Base-by-base conservation (phyloP, 2,329 filamentous ascomycete genomes). In the Dothideomycetidae sp. region DNA sequence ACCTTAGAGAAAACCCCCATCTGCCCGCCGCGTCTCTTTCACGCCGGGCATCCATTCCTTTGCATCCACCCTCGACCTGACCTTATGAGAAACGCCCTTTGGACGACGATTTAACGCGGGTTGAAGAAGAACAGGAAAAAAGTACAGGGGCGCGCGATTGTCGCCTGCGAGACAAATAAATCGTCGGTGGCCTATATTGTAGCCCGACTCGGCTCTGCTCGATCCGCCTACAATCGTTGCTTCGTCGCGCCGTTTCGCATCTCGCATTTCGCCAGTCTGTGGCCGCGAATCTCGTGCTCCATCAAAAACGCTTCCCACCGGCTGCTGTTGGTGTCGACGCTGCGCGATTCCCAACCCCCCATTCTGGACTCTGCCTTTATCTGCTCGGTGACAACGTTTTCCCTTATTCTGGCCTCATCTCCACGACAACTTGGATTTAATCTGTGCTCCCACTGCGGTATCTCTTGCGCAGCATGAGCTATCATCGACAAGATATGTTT, bases 401-500 rank as follows among this genome's bases (percentile, higher is more conserved):
- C 21, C 7, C 18, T 38, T n/a, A 15, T 32, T 29, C 28, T 28
- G 28, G 36, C 29, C 29, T 38, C 36, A 38, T 38, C 36, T 30
- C 36, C 36, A 38, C 36, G 36, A 38, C 36, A 38, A 38, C 36
- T 38, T 18, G 36, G 18, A 14, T 32, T 13, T 13, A 38, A 11
- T 14, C 17, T 38, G n/a, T n/a, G n/a, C n/a, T n/a, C n/a, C n/a
- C n/a, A n/a, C 36, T 32, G 13, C 18, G 15, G 13, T 15, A 23
- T 29, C 18, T 32, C 29, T 32, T 29, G 28, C 28, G 10, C n/a
- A 33, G 12, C 38, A 45, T 45, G 43, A 45, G 41, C 36, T 38
- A 36, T 9, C 42, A 44, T 33, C 43, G 45, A 39, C 64, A 69
- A 57, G 75, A 81, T 43, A 75, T 79, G 68, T 85, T 82, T 64